Percentiles rank a stretch among this genome's conserved stretches.
Evolutionary conservation across 2,329 filamentous ascomycete genomes (phyloP).

Genomic region (Beauveria medogensis): DNA sequence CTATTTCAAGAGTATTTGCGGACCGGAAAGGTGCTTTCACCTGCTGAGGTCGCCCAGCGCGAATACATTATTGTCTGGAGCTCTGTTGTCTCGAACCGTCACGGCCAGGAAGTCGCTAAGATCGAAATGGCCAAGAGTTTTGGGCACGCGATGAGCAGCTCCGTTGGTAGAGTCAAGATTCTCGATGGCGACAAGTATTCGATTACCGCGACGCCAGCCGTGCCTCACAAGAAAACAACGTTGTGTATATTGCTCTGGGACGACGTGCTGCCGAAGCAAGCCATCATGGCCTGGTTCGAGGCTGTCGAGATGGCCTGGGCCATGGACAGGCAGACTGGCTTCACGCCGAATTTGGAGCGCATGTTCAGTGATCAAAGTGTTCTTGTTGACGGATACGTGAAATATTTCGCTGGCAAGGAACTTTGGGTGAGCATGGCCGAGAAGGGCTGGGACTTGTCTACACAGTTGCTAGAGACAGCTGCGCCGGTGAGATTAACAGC

Average conservation of each 20-base stretch:
- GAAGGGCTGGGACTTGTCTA: conserved; percentile 27
- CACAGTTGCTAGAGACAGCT: conserved; percentile 29
- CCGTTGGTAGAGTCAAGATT: conserved; percentile 22
- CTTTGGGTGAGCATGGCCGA: conserved; percentile 22
- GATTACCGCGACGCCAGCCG: conserved; percentile 8
- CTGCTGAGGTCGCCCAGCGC: conserved; percentile 54
- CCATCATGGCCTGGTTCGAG: conserved; percentile 29
- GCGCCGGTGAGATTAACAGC: conserved; percentile 26
- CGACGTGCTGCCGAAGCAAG: conserved; percentile 21
- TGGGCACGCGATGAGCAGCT: conserved; percentile 27
- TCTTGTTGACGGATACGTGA: conserved; percentile 1
- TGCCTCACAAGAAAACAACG: conserved; percentile 18
- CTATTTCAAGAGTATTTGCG: conserved; percentile 54
- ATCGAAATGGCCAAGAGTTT: conserved; percentile 37
- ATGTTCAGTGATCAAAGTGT: background rate
- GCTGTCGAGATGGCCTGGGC: conserved; percentile 30
- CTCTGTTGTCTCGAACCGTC: conserved; percentile 22
- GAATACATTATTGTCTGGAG: conserved; percentile 54
- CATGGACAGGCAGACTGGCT: conserved; percentile 16
- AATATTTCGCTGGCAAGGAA: background rate
- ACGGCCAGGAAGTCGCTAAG: conserved; percentile 20
- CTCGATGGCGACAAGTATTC: conserved; percentile 15
- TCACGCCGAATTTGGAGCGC: background rate
- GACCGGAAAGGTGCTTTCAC: conserved; percentile 47
- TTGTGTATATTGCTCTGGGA: conserved; percentile 27